These are phyloP conservation scores for Nematocida parisii DNA, from an alignment of 371 early-diverging fungal species.

Conservation along the genomic window DNA sequence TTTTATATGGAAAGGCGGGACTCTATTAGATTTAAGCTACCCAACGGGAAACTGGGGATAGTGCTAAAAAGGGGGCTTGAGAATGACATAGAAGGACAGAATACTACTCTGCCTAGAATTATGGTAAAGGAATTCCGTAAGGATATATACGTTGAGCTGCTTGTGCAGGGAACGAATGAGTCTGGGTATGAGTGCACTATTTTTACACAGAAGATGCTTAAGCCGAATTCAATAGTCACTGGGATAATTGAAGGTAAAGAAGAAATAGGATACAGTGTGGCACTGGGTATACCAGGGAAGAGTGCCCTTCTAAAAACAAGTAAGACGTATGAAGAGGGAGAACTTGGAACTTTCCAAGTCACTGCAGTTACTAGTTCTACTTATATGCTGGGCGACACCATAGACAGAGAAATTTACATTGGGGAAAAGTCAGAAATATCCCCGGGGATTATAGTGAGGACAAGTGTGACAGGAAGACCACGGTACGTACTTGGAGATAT, in stretches of 20 bases:
- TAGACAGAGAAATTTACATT: slow-evolving; percentile 51
- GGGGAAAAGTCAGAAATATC: slow-evolving; percentile 29
- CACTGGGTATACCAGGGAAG: slow-evolving; percentile 33
- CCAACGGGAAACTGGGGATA: slow-evolving; percentile 33
- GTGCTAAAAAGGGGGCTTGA: slow-evolving; percentile 28
- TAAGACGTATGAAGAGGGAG: slow-evolving; percentile 11
- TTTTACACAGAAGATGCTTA: slow-evolving; percentile 18
- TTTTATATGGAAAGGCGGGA: slow-evolving; percentile 15
- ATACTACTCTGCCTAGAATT: not conserved
- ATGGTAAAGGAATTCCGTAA: slow-evolving; percentile 17
- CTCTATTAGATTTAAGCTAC: slow-evolving; percentile 38
- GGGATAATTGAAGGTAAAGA: slow-evolving; percentile 37
- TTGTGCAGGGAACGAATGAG: slow-evolving; percentile 28
- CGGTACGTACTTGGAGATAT: slow-evolving; percentile 16
- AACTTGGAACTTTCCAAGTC: slow-evolving; percentile 36
- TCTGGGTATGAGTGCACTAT: slow-evolving; percentile 44
- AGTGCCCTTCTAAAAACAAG: slow-evolving; percentile 25
- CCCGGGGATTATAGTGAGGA: slow-evolving; percentile 23
- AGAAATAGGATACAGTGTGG: slow-evolving; percentile 53
- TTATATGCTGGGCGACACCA: slow-evolving; percentile 4
- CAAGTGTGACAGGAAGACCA: slow-evolving; percentile 39
- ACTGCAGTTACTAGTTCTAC: slow-evolving; percentile 1
- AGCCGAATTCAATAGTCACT: slow-evolving; percentile 13
- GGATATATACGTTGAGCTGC: slow-evolving; percentile 32
- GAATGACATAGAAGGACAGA: slow-evolving; percentile 16